These are phyloP conservation scores for Corynespora cassiicola DNA, from an alignment of 2,329 filamentous ascomycete species.

Conservation along the genomic window DNA sequence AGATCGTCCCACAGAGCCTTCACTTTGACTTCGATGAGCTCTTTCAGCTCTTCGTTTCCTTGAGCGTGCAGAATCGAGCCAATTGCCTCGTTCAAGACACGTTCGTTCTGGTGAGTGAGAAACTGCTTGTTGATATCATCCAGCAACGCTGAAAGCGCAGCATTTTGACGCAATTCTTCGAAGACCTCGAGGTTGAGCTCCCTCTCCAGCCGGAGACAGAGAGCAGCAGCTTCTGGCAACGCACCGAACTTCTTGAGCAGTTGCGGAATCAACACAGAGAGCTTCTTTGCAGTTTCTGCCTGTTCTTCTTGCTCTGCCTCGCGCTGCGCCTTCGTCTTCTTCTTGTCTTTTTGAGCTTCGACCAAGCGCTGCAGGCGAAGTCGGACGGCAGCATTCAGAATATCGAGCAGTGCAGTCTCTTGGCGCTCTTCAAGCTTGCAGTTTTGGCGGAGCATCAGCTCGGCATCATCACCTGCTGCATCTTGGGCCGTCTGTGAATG, in stretches of 20 bases:
- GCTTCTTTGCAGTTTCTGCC: conserved; percentile 77
- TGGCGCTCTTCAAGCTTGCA: conserved; percentile 78
- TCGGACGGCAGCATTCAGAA: conserved; percentile 83
- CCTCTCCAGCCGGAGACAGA: conserved; percentile 85
- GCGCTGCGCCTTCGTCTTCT: conserved; percentile 60
- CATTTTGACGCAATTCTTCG: conserved; percentile 85
- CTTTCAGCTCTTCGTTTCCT: conserved; percentile 85
- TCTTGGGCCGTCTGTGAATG: conserved; percentile 69
- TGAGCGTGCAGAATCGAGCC: conserved; percentile 84
- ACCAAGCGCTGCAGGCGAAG: conserved; percentile 70
- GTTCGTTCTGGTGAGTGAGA: conserved; percentile 85
- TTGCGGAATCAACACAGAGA: conserved; percentile 81
- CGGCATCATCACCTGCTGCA: conserved; percentile 63
- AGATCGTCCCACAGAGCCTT: conserved; percentile 86
- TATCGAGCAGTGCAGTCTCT: conserved; percentile 84
- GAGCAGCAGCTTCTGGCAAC: conserved; percentile 82
- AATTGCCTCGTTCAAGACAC: conserved; percentile 83
- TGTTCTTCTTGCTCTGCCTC: conserved; percentile 74
- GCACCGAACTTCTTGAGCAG: conserved; percentile 93
- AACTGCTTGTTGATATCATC: conserved; percentile 96
- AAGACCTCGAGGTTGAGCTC: conserved; percentile 87
- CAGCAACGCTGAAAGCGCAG: conserved; percentile 79
- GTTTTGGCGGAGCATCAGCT: conserved; percentile 71
- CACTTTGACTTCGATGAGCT: conserved; percentile 81
- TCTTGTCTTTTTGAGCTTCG: conserved; percentile 66